phyloP scores from a whole-genome alignment of 768 basidiomycete genomes.

The Auriculariales sp. region DNA sequence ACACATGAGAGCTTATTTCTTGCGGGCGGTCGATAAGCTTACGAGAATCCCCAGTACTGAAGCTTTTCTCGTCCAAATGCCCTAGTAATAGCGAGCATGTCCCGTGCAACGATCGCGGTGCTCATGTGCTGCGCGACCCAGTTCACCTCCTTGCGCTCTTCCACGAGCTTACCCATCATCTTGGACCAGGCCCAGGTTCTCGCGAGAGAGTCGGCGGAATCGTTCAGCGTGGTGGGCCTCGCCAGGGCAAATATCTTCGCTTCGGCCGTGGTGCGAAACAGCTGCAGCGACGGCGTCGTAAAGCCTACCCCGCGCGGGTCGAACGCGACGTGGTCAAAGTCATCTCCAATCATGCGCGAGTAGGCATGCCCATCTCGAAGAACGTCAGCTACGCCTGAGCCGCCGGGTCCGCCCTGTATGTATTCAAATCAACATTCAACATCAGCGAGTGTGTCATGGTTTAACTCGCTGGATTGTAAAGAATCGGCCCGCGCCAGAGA shows the following conservation, averaged over 20 bases:
- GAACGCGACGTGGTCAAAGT: constrained; percentile 5
- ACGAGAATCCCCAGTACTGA: constrained; percentile 18
- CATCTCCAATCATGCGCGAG: constrained; percentile 1
- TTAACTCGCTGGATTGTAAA: constrained; percentile 23
- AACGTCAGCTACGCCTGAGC: constrained; percentile 24
- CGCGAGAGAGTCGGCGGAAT: constrained; percentile 1
- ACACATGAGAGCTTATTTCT: too few species aligned
- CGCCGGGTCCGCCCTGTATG: constrained; percentile 31
- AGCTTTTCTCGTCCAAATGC: constrained; percentile 16
- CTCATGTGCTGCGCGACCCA: constrained; percentile 13
- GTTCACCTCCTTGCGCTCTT: constrained; percentile 8
- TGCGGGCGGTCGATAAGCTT: too few species aligned
- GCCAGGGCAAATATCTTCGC: neutral
- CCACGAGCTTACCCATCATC: constrained; percentile 4
- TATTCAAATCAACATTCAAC: neutral
- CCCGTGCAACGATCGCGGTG: constrained; percentile 16
- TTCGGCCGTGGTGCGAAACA: constrained; percentile 1
- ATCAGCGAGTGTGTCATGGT: too few species aligned
- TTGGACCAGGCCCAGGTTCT: neutral
- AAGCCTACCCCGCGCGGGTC: constrained; percentile 4
- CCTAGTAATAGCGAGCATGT: constrained; percentile 17
- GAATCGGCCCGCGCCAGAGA: constrained; percentile 27
- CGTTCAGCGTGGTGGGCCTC: neutral
- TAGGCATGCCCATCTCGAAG: neutral
- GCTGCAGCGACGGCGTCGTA: constrained; percentile 1